Percentiles rank a stretch among this genome's conserved stretches.
These are phyloP conservation scores for Dioscorea cayenensis DNA, from an alignment of 116 monocot genomes.

Conservation along the genomic window DNA sequence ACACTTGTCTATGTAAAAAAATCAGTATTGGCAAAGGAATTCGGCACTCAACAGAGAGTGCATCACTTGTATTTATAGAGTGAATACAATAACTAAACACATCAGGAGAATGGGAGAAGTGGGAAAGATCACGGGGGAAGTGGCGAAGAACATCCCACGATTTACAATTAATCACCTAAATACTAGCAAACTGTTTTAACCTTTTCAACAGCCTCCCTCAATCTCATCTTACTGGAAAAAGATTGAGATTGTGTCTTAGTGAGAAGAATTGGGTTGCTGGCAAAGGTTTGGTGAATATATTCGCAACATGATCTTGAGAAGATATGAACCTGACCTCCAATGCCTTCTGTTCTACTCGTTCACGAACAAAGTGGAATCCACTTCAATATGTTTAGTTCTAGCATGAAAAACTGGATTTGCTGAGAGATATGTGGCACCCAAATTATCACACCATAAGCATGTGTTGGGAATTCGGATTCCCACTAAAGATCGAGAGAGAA, in stretches of 20 bases:
- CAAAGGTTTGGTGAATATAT: neutral
- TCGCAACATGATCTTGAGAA: neutral
- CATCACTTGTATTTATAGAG: no score
- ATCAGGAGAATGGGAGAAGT: no score
- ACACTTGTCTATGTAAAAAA: no score
- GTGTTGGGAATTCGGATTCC: no score
- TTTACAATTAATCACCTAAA: no score
- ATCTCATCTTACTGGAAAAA: neutral
- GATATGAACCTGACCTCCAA: neutral
- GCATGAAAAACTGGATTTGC: slow-evolving; percentile 4
- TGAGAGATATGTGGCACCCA: neutral
- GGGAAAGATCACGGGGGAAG: no score
- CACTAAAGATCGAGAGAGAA: no score
- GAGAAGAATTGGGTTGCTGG: neutral
- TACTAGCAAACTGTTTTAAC: no score
- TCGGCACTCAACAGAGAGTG: no score
- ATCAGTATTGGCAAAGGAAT: no score
- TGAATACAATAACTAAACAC: no score
- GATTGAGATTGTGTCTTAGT: neutral
- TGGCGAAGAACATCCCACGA: no score
- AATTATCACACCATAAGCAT: neutral
- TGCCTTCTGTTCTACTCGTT: neutral
- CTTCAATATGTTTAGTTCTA: slow-evolving; percentile 1
- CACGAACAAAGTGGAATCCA: slow-evolving; percentile 4
- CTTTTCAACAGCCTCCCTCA: neutral